Conservation (phyloP, 2,329 filamentous ascomycete genomes). For the Penicillium rolfsii region DNA sequence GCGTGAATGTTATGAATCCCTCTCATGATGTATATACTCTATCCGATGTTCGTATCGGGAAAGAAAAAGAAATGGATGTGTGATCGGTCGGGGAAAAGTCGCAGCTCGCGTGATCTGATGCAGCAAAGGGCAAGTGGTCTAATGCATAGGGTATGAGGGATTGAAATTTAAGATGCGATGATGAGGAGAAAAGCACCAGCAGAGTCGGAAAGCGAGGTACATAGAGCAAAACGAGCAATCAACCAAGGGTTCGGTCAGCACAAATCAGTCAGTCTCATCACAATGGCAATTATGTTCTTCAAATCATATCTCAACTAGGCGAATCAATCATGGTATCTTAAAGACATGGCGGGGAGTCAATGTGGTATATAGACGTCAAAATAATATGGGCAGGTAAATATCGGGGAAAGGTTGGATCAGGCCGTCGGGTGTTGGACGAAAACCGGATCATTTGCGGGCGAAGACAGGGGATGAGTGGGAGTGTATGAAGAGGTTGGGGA, state of each 20-base stretch:
- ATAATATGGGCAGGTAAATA: constrained; percentile 23
- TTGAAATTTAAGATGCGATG: not conserved
- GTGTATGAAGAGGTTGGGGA: not conserved
- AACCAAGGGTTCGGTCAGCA: constrained; percentile 14
- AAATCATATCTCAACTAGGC: constrained; percentile 26
- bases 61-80: not conserved
- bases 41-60: not conserved
- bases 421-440: not conserved
- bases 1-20: not conserved
- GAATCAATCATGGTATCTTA: constrained; percentile 32
- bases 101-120: not conserved
- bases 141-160: not conserved
- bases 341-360: constrained; percentile 22
- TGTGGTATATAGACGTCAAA: constrained; percentile 29
- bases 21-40: constrained; percentile 5
- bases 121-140: not conserved
- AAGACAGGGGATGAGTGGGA: not conserved
- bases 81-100: not conserved
- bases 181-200: not conserved
- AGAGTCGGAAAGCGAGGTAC: not conserved
- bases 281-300: constrained; percentile 30
- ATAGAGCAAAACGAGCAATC: not conserved
- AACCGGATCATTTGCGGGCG: not conserved
- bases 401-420: constrained; percentile 2
- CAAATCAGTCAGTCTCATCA: constrained; percentile 19